phyloP scores from a whole-genome alignment of 2,329 filamentous ascomycete species.

The Pezicula rhizophila region DNA sequence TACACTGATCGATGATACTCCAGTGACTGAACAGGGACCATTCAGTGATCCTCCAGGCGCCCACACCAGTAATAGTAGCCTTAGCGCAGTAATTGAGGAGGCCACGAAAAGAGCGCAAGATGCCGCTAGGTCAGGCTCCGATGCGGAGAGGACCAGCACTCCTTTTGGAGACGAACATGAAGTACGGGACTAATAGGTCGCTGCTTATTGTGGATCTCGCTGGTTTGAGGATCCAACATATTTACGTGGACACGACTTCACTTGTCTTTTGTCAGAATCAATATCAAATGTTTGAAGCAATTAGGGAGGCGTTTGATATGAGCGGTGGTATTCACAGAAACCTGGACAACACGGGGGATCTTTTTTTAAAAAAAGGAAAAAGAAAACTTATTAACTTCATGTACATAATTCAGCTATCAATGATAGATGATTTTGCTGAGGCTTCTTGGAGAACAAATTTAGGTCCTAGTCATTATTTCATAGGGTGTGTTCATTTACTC shows the following conservation, averaged over 20 bases:
- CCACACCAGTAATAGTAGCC: conserved; percentile 37
- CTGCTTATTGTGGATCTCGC: neutral
- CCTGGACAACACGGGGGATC: neutral
- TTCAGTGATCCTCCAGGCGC: conserved; percentile 49
- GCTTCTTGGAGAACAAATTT: neutral
- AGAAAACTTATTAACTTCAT: neutral
- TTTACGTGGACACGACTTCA: conserved; percentile 9
- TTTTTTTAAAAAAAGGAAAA: neutral
- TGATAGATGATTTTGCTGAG: neutral
- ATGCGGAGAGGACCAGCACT: conserved; percentile 34
- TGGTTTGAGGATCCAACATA: conserved; percentile 3
- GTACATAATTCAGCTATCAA: conserved; percentile 1
- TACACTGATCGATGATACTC: conserved; percentile 45
- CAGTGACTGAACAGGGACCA: conserved; percentile 47
- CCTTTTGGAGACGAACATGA: conserved; percentile 56
- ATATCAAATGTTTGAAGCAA: conserved; percentile 8
- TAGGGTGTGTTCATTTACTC: no score
- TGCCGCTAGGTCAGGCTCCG: conserved; percentile 13
- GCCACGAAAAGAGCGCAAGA: conserved; percentile 32
- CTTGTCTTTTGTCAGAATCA: conserved; percentile 20
- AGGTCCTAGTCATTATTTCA: no score
- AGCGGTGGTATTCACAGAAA: neutral
- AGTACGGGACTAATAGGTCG: conserved; percentile 35
- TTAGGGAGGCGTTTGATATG: conserved; percentile 11
- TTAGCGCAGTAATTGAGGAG: conserved; percentile 52